Base-by-base conservation (phyloP, 768 basidiomycete genomes). In the Russula virescens region DNA sequence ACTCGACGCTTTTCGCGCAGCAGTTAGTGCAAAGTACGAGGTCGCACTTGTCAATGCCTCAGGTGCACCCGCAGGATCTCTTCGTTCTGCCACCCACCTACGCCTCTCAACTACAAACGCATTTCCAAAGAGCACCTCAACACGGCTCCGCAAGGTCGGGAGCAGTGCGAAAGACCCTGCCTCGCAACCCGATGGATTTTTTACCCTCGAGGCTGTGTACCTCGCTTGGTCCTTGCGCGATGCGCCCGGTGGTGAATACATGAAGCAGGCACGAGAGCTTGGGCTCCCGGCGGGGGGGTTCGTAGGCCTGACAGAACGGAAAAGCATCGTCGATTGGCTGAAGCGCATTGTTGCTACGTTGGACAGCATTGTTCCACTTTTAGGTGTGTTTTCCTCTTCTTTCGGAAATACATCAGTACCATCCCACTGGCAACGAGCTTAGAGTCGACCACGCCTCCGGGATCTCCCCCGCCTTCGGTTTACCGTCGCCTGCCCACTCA, bases 261-360 rank as follows among this genome's bases (percentile, higher is more conserved):
- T 96, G 83, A 88, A 87, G 71, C 86, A 89, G 68, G 87, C 88
- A 2, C 79, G 91, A 58, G 88, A 89, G 69, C 80, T 80, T 47
- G 89, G 91, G 1, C 75, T 94, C 34, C 62, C 58, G 2, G 78
- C 83, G 2, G 81, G 85, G 43, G 87, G 88, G 9, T 83, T 93
- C 71, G 91, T 98, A 43, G 86, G 89, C 67, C 84, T 93, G 38
- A 91, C 92, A 3, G 94, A 97, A 74, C 78, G 94, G 64, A 92
- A 90, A 76, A 80, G 79, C 49, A 85, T 96, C 0, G 84, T 91
- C 40, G 94, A 95, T 55, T 98, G 89, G 85, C 71, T 98, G 48
- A 84, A 88, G 68, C 86, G 89, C 40, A 79, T 76, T 69, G 71
- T 73, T 14, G 61, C 71, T 6, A 77, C 80, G 48, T 79, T 83